Percentiles rank a stretch among this genome's conserved stretches.
These are phyloP conservation scores for Torulaspora indica DNA, from an alignment of 805 yeast genomes.

Conservation along the genomic window DNA sequence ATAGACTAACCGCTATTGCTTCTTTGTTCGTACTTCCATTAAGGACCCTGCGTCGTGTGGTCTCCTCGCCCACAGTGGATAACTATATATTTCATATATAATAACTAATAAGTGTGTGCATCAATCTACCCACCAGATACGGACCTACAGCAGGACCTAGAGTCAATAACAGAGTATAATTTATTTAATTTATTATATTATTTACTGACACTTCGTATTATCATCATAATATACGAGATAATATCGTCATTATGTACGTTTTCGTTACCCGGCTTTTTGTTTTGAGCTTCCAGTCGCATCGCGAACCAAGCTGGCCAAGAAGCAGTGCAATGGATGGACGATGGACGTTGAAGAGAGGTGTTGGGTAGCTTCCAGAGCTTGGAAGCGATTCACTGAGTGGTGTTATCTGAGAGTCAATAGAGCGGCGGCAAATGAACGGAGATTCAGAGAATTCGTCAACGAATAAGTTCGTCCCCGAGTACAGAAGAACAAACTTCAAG, in stretches of 20 bases:
- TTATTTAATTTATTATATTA: background rate
- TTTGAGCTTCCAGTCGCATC: slow-evolving; percentile 3
- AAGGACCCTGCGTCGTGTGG: background rate
- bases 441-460: slow-evolving; percentile 48
- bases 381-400: background rate
- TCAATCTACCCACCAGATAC: background rate
- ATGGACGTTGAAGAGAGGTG: slow-evolving; percentile 1
- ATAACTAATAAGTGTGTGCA: slow-evolving; percentile 11
- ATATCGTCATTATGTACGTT: background rate
- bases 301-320: background rate
- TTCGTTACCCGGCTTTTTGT: slow-evolving; percentile 1
- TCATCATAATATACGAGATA: too few relatives aligned
- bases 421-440: slow-evolving; percentile 51
- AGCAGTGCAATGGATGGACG: background rate
- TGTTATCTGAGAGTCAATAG: background rate
- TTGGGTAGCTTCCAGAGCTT: background rate
- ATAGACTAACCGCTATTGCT: slow-evolving; percentile 5
- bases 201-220: background rate
- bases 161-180: background rate
- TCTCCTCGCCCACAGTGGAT: background rate
- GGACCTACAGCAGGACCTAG: too few relatives aligned
- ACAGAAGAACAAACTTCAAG: slow-evolving; percentile 93
- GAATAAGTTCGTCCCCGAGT: slow-evolving; percentile 88
- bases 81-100: slow-evolving; percentile 3
- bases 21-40: slow-evolving; percentile 7